Evolutionary conservation across 1,284 basidiomycete species (phyloP).

Genomic region (Cutaneotrichosporon sp.): DNA sequence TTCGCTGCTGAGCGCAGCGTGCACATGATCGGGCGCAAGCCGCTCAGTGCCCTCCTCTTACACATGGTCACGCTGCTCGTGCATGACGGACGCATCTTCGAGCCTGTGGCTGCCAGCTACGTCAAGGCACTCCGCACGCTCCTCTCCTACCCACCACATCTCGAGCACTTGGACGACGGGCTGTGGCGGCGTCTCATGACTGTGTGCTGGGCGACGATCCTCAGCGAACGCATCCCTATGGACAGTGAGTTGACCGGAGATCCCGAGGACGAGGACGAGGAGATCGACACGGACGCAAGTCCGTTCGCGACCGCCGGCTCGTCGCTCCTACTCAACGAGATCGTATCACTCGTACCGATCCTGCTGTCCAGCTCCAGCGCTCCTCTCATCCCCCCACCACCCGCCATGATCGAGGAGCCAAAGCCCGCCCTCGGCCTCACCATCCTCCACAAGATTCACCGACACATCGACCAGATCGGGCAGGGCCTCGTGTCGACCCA

Average conservation of each 20-base stretch:
- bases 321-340: conserved; percentile 54
- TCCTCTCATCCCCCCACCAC: conserved; percentile 35
- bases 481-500: conserved; percentile 75
- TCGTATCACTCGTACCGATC: conserved; percentile 64
- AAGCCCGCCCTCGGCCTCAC: conserved; percentile 54
- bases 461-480: conserved; percentile 64
- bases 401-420: neutral
- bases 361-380: conserved; percentile 60
- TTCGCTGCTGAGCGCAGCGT: conserved; percentile 42
- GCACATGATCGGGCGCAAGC: conserved; percentile 35
- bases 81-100: conserved; percentile 60
- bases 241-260: conserved; percentile 43
- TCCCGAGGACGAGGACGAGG: conserved; percentile 20
- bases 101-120: conserved; percentile 73
- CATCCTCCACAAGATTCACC: conserved; percentile 65
- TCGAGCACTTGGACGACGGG: conserved; percentile 67
- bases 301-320: conserved; percentile 11
- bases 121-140: conserved; percentile 70
- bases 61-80: conserved; percentile 69
- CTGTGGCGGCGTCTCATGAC: conserved; percentile 69
- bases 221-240: conserved; percentile 62
- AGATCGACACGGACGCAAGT: conserved; percentile 30
- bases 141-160: conserved; percentile 68
- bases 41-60: conserved; percentile 56
- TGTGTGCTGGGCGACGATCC: conserved; percentile 71